Conservation (phyloP, 2,329 filamentous ascomycete species). For the Aquanectria penicillioides region DNA sequence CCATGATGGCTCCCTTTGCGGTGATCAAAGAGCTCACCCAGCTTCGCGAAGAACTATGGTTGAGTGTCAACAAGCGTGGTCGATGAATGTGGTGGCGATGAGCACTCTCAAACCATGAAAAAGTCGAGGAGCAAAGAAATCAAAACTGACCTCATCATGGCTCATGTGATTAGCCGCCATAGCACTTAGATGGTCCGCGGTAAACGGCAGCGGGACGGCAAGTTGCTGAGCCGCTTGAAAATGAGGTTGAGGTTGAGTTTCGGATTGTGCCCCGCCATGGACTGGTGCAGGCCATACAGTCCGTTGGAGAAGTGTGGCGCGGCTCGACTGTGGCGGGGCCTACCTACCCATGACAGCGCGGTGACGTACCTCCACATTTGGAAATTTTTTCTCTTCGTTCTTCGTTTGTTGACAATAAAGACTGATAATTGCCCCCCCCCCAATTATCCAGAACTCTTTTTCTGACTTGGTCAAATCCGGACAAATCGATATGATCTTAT, state of each 20-base stretch:
- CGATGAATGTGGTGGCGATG: neutral
- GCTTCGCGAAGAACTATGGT: slow-evolving; percentile 75
- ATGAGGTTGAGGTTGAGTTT: slow-evolving; percentile 30
- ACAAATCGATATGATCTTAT: too few relatives aligned
- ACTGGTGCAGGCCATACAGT: neutral
- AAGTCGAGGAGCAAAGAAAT: neutral
- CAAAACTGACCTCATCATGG: slow-evolving; percentile 41
- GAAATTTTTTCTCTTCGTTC: slow-evolving; percentile 15
- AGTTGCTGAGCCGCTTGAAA: slow-evolving; percentile 17
- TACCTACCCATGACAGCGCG: neutral
- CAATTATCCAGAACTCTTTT: too few relatives aligned
- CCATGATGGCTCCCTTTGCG: slow-evolving; percentile 77
- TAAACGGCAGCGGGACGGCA: slow-evolving; percentile 10
- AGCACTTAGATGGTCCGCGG: slow-evolving; percentile 11
- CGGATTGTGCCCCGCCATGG: slow-evolving; percentile 38
- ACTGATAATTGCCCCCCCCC: too few relatives aligned
- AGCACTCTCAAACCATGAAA: neutral
- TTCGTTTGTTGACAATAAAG: neutral
- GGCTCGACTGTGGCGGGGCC: slow-evolving; percentile 22
- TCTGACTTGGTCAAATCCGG: too few relatives aligned
- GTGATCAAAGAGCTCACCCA: slow-evolving; percentile 73
- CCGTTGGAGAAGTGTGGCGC: slow-evolving; percentile 10
- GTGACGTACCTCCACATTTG: slow-evolving; percentile 4
- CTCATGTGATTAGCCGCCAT: slow-evolving; percentile 39
- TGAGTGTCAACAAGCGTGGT: slow-evolving; percentile 17